Evolutionary conservation across 352 stramenopile genomes (phyloP), one percentile per base, ranked within the genome.

Genomic region (Peronospora farinosa): DNA sequence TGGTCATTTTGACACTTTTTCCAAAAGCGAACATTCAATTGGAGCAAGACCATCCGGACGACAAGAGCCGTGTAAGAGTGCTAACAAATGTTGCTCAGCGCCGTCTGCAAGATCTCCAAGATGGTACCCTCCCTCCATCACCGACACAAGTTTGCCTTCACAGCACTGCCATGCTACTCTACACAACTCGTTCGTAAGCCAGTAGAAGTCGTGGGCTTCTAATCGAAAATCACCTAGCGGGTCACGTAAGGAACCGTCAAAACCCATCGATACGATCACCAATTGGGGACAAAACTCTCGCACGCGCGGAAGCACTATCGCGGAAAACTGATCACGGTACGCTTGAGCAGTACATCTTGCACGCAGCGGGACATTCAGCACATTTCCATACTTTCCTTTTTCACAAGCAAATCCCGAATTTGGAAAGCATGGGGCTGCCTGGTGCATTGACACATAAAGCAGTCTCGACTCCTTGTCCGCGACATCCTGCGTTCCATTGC

Each of bases 181-280:
- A 8, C 55, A 63, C 41, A 85, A 48, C 21, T 77, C 46, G 11
- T 47, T 53, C 11, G 72, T 83, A 38, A 85, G 57, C 74, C 74
- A 85, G 54, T 83, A 82, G 30, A 74, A 85, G 40, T 85, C 74
- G 0, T 45, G 53, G 3, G 63, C 60, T 28, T 68, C 52, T 13
- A 85, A 56, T 28, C 62, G 57, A 25, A 83, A 61, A 50, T 82
- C 65, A 0, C 58, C 68, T 2, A 85, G 30, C 10, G 71, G 71
- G 50, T 85, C 74, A 16, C 72, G 47, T 7, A 43, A 54, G 8
- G 78, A 74, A 10, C 67, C 87, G 54, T 97, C 88, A 67, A 97
- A 97, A 7, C 88, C 80, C 43, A 78, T 77, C 6, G 67, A 89
- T 6, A 97, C 45, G 12, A 97, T 50, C 25, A 97, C 64, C 23